These are phyloP conservation scores for Fusarium nelsonii DNA, from an alignment of 2,329 filamentous ascomycete genomes.

Conservation along the genomic window DNA sequence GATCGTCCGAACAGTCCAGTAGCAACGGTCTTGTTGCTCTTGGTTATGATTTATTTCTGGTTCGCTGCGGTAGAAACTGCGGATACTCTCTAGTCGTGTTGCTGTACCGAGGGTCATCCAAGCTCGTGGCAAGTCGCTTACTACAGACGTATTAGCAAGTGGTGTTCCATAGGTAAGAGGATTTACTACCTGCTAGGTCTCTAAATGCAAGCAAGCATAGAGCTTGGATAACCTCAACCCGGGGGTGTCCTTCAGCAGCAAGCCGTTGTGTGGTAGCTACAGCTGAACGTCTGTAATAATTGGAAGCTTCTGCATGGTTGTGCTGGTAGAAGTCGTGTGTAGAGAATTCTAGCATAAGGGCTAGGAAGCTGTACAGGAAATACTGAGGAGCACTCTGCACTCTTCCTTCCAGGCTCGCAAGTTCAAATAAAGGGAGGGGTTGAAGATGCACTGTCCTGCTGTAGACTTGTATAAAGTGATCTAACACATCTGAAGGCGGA, in stretches of 20 bases:
- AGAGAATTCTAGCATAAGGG: constrained; percentile 6
- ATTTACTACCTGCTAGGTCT: not conserved
- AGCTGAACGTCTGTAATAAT: constrained; percentile 3
- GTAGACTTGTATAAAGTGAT: not conserved
- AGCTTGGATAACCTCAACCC: not conserved
- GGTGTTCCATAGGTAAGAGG: too few species aligned
- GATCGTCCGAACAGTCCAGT: constrained; percentile 13
- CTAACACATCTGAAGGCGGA: not conserved
- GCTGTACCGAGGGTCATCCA: constrained; percentile 20
- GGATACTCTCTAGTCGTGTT: not conserved
- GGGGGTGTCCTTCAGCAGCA: constrained; percentile 4
- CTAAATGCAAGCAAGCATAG: not conserved
- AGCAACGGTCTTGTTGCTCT: not conserved
- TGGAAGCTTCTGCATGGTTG: not conserved
- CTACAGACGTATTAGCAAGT: not conserved
- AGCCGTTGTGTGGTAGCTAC: not conserved
- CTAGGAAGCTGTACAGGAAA: constrained; percentile 2
- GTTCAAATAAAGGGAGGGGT: constrained; percentile 12
- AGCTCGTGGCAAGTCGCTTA: not conserved
- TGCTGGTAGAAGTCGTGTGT: not conserved
- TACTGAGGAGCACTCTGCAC: not conserved
- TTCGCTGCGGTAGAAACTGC: not conserved
- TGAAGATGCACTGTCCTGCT: constrained; percentile 5
- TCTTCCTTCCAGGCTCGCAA: not conserved
- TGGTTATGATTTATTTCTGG: fast-evolving